A percentile compares a stretch with the other conserved stretches of the same genome.
Conservation (phyloP, 805 yeast species). For the Hanseniaspora guilliermondii region DNA sequence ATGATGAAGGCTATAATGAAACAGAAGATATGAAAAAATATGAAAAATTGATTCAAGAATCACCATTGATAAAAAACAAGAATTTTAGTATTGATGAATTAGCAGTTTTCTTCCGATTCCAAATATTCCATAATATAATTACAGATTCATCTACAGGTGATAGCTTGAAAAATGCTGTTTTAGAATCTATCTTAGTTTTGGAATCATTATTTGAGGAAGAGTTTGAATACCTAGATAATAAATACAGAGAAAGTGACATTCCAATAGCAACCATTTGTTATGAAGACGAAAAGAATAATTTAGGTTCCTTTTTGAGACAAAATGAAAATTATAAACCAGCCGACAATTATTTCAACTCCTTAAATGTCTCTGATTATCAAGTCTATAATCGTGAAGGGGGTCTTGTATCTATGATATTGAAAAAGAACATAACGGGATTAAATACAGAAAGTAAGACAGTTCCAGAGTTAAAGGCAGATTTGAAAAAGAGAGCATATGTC, state of each 20-base stretch:
- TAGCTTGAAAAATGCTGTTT: constrained; percentile 6
- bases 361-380: background rate
- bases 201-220: constrained; percentile 4
- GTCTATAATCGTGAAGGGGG: background rate
- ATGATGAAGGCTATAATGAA: constrained; percentile 23
- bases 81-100: constrained; percentile 1
- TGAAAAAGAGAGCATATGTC: constrained; percentile 12
- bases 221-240: background rate
- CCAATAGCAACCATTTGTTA: constrained; percentile 9
- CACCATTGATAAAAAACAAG: constrained; percentile 1
- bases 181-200: constrained; percentile 7
- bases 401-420: background rate
- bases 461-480: background rate
- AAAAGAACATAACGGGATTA: constrained; percentile 9
- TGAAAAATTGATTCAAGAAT: background rate
- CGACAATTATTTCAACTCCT: background rate
- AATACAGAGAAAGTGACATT: constrained; percentile 1
- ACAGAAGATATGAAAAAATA: constrained; percentile 22
- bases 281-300: constrained; percentile 1
- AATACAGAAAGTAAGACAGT: background rate
- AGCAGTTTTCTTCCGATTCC: constrained; percentile 13
- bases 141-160: constrained; percentile 7
- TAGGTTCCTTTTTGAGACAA: constrained; percentile 9
- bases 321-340: background rate
- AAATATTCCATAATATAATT: constrained; percentile 5